Conservation (phyloP, 2,329 filamentous ascomycete species). For the Catunica adiposa region DNA sequence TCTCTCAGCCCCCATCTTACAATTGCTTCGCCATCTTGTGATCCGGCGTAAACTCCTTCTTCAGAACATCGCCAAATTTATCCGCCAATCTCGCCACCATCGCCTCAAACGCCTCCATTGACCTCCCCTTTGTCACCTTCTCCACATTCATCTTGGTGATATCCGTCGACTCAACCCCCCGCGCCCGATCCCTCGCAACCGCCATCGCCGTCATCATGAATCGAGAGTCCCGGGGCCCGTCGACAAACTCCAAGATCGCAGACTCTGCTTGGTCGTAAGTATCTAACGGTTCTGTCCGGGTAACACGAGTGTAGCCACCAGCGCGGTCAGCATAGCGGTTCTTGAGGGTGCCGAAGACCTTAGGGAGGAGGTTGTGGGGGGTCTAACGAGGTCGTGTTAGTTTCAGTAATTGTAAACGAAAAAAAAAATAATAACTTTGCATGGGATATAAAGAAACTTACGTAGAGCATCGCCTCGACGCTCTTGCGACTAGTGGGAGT, state of each 20-base stretch:
- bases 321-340: slow-evolving; percentile 62
- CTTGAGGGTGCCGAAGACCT: slow-evolving; percentile 72
- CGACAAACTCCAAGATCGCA: slow-evolving; percentile 86
- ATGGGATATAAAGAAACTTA: slow-evolving; percentile 32
- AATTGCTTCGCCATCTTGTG: slow-evolving; percentile 14
- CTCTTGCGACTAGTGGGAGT: slow-evolving; percentile 62
- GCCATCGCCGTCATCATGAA: slow-evolving; percentile 87
- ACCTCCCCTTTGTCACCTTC: slow-evolving; percentile 67
- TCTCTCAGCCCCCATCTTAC: not conserved
- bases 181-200: slow-evolving; percentile 45
- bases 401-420: too few species aligned
- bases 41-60: slow-evolving; percentile 14
- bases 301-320: slow-evolving; percentile 87
- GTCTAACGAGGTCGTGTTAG: slow-evolving; percentile 29
- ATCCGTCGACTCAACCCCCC: slow-evolving; percentile 44
- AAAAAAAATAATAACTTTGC: too few species aligned
- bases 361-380: slow-evolving; percentile 55
- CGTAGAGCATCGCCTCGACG: slow-evolving; percentile 72
- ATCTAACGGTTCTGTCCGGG: slow-evolving; percentile 79
- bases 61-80: slow-evolving; percentile 19
- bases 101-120: slow-evolving; percentile 49
- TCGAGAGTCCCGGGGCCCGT: slow-evolving; percentile 83
- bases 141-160: slow-evolving; percentile 62
- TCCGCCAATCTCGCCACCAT: slow-evolving; percentile 34
- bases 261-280: slow-evolving; percentile 69